These are phyloP conservation scores for Ascochyta clinopodiicola DNA, from an alignment of 2,329 filamentous ascomycete genomes.

Conservation along the genomic window DNA sequence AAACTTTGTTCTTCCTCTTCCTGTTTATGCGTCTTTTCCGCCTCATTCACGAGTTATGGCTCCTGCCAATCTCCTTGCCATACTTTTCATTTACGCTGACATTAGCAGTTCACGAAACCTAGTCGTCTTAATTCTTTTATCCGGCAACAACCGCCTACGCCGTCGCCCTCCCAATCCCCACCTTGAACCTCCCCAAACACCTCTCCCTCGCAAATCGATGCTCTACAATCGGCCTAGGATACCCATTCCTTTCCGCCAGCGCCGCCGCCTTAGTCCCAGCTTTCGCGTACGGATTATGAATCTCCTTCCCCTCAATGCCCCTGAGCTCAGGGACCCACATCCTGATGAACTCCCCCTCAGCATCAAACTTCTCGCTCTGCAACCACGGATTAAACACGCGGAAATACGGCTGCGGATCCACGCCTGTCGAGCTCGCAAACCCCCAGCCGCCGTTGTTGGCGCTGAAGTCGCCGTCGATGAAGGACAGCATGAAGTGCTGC, in stretches of 20 bases:
- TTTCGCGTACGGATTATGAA: conserved; percentile 81
- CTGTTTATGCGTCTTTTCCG: background rate
- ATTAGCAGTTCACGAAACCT: no score
- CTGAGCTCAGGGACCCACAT: conserved; percentile 81
- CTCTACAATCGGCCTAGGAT: conserved; percentile 76
- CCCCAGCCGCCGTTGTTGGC: conserved; percentile 70
- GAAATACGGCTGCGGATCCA: conserved; percentile 90
- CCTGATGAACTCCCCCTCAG: conserved; percentile 78
- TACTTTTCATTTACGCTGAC: no score
- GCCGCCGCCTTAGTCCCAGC: conserved; percentile 57
- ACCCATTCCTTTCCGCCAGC: conserved; percentile 70
- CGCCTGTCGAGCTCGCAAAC: conserved; percentile 71
- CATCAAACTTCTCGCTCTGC: conserved; percentile 87
- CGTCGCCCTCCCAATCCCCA: conserved; percentile 61
- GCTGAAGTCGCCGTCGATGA: conserved; percentile 57
- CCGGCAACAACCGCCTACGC: conserved; percentile 33
- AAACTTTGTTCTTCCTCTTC: background rate
- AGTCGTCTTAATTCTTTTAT: no score
- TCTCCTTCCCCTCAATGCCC: conserved; percentile 67
- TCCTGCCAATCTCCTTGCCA: no score
- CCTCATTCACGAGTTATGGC: no score
- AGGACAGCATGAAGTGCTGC: conserved; percentile 58
- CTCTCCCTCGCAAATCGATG: conserved; percentile 73
- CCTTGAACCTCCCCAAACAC: conserved; percentile 74
- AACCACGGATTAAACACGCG: conserved; percentile 85